These are phyloP conservation scores for Pigoraptor vietnamica DNA, from an alignment of 78 protist species.

Conservation along the genomic window DNA sequence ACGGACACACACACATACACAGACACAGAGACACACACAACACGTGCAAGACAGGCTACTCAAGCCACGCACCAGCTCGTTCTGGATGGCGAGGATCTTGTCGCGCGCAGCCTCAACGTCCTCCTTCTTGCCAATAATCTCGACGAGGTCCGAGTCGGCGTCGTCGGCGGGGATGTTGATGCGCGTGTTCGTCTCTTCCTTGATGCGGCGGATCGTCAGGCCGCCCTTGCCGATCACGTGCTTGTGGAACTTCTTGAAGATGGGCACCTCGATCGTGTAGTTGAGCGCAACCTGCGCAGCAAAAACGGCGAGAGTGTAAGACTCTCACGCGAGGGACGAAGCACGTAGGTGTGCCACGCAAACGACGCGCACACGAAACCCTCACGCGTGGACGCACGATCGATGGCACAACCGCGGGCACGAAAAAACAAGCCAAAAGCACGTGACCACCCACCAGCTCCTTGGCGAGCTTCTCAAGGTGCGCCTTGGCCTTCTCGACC, in stretches of 20 bases:
- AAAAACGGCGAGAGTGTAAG: not conserved
- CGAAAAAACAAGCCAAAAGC: not conserved
- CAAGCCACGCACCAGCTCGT: not conserved
- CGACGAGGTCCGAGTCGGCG: not conserved
- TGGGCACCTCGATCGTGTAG: not conserved
- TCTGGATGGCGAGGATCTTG: not conserved
- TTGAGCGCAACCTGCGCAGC: not conserved
- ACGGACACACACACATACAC: not conserved
- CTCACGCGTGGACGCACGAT: no score
- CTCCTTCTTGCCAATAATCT: not conserved
- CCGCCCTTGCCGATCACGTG: conserved; percentile 3
- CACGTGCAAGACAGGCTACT: no score
- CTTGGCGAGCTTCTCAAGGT: not conserved
- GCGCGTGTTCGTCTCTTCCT: not conserved
- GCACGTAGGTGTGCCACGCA: no score
- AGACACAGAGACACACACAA: not conserved
- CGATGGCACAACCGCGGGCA: no score
- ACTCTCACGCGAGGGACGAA: not conserved
- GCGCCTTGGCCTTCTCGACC: not conserved
- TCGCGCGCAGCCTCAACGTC: not conserved
- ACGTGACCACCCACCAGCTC: not conserved
- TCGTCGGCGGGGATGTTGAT: not conserved
- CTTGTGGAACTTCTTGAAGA: conserved; percentile 1
- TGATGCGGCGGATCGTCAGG: not conserved
- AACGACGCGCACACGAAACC: no score